Evolutionary conservation across 352 stramenopile species (phyloP).

Genomic region (Phytophthora colocasiae): DNA sequence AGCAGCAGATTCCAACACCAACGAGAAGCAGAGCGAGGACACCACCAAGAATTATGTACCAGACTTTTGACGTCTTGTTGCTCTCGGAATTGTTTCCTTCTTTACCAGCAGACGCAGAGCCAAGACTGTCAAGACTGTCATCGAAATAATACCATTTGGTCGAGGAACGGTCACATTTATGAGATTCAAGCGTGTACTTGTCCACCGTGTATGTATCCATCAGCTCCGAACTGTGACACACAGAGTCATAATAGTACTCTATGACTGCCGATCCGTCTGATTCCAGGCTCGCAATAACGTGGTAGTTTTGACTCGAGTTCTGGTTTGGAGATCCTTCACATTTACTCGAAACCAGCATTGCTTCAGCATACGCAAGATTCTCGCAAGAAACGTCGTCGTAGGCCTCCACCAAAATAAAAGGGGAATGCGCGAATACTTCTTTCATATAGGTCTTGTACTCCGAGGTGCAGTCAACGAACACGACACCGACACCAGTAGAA

Average conservation of each 20-base stretch:
- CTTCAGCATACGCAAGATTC: constrained; percentile 22
- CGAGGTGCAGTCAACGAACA: constrained; percentile 30
- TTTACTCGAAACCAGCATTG: constrained; percentile 25
- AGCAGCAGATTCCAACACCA: constrained; percentile 19
- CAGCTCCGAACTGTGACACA: constrained; percentile 8
- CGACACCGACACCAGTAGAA: constrained; percentile 15
- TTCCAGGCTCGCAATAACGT: constrained; percentile 24
- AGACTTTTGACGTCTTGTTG: constrained; percentile 6
- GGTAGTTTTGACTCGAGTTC: constrained; percentile 17
- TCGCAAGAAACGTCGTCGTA: constrained; percentile 17
- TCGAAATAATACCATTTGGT: constrained; percentile 38
- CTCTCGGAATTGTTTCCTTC: background rate
- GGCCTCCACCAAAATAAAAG: constrained; percentile 30
- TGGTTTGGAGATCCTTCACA: constrained; percentile 33
- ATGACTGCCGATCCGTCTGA: constrained; percentile 28
- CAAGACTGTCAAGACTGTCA: constrained; percentile 6
- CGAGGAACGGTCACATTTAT: constrained; percentile 16
- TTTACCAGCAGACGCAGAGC: background rate
- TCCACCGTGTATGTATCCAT: constrained; percentile 16
- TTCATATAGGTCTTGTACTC: constrained; percentile 30
- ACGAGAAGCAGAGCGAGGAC: constrained; percentile 3
- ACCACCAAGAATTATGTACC: too few relatives aligned
- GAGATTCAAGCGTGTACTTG: constrained; percentile 13
- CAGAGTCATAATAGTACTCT: constrained; percentile 28
- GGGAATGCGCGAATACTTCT: constrained; percentile 18